Evolutionary conservation across 2,329 filamentous ascomycete genomes (phyloP).

Genomic region (Colletotrichum tanaceti): DNA sequence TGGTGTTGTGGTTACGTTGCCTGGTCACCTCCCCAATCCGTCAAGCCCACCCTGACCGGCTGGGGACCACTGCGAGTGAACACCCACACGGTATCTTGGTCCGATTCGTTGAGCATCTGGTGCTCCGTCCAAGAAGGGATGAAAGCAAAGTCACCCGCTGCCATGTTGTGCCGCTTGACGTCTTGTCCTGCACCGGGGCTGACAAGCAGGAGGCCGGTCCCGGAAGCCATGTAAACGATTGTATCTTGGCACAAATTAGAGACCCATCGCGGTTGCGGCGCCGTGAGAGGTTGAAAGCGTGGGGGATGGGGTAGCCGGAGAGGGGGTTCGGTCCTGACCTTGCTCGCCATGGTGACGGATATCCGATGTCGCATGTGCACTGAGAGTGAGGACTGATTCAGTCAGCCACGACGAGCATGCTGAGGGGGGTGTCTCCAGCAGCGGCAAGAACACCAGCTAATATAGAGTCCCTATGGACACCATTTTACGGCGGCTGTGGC

Average conservation of each 20-base stretch:
- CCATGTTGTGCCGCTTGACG: slow-evolving; percentile 66
- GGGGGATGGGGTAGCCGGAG: slow-evolving; percentile 8
- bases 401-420: slow-evolving; percentile 43
- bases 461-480: no score
- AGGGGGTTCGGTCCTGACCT: slow-evolving; percentile 54
- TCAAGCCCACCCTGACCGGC: slow-evolving; percentile 71
- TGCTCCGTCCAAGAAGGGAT: slow-evolving; percentile 78
- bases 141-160: slow-evolving; percentile 75
- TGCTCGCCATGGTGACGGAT: slow-evolving; percentile 78
- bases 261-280: slow-evolving; percentile 1
- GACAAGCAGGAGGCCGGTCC: slow-evolving; percentile 70
- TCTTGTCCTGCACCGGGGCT: slow-evolving; percentile 64
- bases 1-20: slow-evolving; percentile 42
- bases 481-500: not conserved
- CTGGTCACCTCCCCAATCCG: slow-evolving; percentile 69
- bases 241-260: slow-evolving; percentile 62
- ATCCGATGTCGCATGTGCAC: slow-evolving; percentile 69
- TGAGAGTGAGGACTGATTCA: slow-evolving; percentile 68
- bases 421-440: not conserved
- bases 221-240: slow-evolving; percentile 74
- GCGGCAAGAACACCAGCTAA: no score
- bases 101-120: slow-evolving; percentile 74
- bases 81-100: slow-evolving; percentile 72
- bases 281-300: not conserved
- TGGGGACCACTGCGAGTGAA: slow-evolving; percentile 71